Conservation (phyloP, 1,284 basidiomycete genomes). For the Boletus subluridellus region DNA sequence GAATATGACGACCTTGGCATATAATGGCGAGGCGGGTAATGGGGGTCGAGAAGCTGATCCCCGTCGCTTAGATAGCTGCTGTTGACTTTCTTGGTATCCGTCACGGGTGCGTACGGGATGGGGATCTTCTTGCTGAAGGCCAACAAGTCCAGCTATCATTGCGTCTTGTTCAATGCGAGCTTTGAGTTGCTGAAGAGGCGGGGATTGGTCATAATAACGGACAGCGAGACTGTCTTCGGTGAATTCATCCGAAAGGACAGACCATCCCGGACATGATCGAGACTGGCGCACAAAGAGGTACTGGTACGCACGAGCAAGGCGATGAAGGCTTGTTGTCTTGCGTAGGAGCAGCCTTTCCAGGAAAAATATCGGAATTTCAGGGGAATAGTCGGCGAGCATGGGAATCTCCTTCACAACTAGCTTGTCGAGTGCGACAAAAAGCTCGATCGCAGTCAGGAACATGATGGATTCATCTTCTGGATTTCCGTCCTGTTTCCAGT, state of each 20-base stretch:
- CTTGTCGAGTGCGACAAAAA: constrained; percentile 46
- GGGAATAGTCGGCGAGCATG: constrained; percentile 44
- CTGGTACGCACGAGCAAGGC: constrained; percentile 27
- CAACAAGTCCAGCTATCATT: background rate
- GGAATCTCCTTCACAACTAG: constrained; percentile 33
- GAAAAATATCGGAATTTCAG: constrained; percentile 39
- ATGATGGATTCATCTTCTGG: constrained; percentile 18
- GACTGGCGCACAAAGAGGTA: constrained; percentile 35
- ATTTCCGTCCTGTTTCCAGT: background rate
- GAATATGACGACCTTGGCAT: no score
- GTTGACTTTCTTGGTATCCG: no score
- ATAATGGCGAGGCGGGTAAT: no score
- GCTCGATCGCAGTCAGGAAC: constrained; percentile 42
- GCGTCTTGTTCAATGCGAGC: background rate
- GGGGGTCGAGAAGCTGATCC: background rate
- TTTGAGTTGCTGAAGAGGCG: background rate
- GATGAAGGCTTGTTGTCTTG: constrained; percentile 26
- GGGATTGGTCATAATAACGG: constrained; percentile 4
- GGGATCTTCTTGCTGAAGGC: background rate
- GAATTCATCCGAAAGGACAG: constrained; percentile 17
- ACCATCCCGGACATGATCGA: constrained; percentile 5
- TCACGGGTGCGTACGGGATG: background rate
- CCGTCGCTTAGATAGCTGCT: no score
- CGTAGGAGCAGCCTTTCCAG: constrained; percentile 42
- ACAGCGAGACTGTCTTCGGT: constrained; percentile 20